Evolutionary conservation across 1,284 basidiomycete species (phyloP), one percentile per base, ranked within the genome.

Genomic region (Boletus semigastroideus): DNA sequence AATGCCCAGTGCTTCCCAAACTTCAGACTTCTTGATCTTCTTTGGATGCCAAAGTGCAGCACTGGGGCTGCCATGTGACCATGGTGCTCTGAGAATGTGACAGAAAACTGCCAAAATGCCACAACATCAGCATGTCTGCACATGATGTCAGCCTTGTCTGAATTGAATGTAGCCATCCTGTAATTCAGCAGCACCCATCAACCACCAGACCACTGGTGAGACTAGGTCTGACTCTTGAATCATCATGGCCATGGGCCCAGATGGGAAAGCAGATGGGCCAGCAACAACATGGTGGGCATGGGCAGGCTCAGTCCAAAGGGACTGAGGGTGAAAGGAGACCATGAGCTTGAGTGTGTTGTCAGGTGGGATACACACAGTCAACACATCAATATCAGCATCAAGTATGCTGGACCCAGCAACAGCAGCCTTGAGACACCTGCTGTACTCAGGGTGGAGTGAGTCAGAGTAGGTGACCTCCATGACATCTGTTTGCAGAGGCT

Each of bases 401-500:
- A 53, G 6, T 3, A 52, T 20, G 16, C 37, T 49, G 6, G 1
- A 2, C 8, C 10, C 14, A 1, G 36, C 19, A 0, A 37, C 17
- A 17, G 40, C 44, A 5, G 17, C 39, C 46, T 45, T 52, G 13
- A 54, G 46, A 11, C 14, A 3, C 0, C 33, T 11, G 42, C 40
- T 42, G 43, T 52, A 48, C 33, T 52, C 27, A 3, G 42, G n/a
- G 4, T 31, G 36, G 34, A 48, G 0, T 1, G 27, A 49, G n/a
- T 57, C 28, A 1, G 47, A 37, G 8, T 49, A 57, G 2, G 33
- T 20, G 31, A 57, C n/a, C 31, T 51, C 43, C 1, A 1, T 25
- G 0, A 27, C 40, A 25, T 10, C 55, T 51, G 52, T 34, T 16
- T 3, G 4, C 13, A 13, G 2, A 27, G 17, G n/a, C 19, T 17